A percentile compares a stretch with the other conserved stretches of the same genome.
phyloP scores from a whole-genome alignment of 352 stramenopile genomes.

The Pythium insidiosum region DNA sequence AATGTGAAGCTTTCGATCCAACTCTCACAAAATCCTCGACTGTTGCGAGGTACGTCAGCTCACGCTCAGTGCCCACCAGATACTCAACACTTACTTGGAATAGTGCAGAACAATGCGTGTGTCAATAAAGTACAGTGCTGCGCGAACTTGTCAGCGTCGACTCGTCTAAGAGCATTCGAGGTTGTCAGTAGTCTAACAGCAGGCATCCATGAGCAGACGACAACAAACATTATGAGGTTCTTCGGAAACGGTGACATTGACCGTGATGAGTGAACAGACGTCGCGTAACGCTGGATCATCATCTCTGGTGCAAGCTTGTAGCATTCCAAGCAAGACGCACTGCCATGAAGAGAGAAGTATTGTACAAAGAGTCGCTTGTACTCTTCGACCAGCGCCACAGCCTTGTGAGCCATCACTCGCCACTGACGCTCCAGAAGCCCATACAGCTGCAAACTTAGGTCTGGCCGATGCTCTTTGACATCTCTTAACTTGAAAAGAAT shows the following conservation, averaged over 20 bases:
- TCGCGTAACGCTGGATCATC: conserved; percentile 15
- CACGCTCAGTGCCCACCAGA: too few species aligned
- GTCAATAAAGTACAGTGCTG: conserved; percentile 74
- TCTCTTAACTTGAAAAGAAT: conserved; percentile 41
- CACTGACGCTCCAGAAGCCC: conserved; percentile 25
- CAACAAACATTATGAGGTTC: too few species aligned
- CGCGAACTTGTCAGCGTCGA: conserved; percentile 53
- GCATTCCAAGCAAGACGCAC: conserved; percentile 13
- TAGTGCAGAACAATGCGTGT: conserved; percentile 72
- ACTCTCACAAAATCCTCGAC: conserved; percentile 65
- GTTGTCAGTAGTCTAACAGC: too few species aligned
- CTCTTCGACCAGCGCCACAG: conserved; percentile 31
- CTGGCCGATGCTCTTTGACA: background rate
- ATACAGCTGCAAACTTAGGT: conserved; percentile 13
- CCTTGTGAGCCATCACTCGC: conserved; percentile 9
- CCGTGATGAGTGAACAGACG: background rate
- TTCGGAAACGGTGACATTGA: background rate
- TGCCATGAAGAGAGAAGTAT: conserved; percentile 39
- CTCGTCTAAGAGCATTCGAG: conserved; percentile 22
- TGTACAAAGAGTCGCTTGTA: conserved; percentile 41
- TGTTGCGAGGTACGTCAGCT: too few species aligned
- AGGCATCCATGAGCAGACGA: too few species aligned
- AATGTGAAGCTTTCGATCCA: conserved; percentile 44
- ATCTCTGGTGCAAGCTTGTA: conserved; percentile 8
- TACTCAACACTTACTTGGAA: conserved; percentile 68